These are phyloP conservation scores for Heracleum sosnowskyi DNA, from an alignment of 129 eudicot genomes.

Conservation along the genomic window DNA sequence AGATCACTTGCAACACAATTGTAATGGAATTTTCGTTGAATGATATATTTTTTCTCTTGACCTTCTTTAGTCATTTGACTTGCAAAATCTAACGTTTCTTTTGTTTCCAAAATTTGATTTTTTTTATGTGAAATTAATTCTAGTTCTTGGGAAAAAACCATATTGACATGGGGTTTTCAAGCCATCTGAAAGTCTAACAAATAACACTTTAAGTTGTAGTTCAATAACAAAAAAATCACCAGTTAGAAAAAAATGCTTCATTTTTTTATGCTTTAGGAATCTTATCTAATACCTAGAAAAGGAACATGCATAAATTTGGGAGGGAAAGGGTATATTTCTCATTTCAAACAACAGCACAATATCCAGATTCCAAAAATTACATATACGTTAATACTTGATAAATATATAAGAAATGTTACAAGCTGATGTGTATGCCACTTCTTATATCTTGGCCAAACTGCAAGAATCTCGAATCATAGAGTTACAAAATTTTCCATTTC, in stretches of 20 bases:
- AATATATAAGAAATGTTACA: background rate
- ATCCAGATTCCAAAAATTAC: background rate
- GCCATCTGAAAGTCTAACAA: too few species aligned
- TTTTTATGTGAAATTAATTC: background rate
- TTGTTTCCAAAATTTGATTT: background rate
- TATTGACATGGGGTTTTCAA: too few species aligned
- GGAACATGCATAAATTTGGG: background rate
- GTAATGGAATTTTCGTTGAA: too few species aligned
- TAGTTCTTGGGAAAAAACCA: too few species aligned
- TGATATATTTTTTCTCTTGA: too few species aligned
- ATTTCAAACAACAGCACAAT: background rate
- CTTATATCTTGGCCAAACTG: background rate
- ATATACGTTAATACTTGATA: background rate
- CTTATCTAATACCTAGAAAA: background rate
- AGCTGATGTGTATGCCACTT: background rate
- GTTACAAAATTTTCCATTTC: conserved; percentile 60
- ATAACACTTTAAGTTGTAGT: too few species aligned
- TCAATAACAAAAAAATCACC: too few species aligned
- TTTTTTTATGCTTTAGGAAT: background rate
- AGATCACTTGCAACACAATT: too few species aligned
- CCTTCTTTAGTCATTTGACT: too few species aligned
- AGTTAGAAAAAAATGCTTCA: background rate
- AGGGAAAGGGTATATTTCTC: background rate
- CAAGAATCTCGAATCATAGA: background rate
- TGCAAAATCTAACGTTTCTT: background rate